A percentile compares a stretch with the other conserved stretches of the same genome.
These are phyloP conservation scores for Artomyces pyxidatus DNA, from an alignment of 768 basidiomycete genomes.

Conservation along the genomic window DNA sequence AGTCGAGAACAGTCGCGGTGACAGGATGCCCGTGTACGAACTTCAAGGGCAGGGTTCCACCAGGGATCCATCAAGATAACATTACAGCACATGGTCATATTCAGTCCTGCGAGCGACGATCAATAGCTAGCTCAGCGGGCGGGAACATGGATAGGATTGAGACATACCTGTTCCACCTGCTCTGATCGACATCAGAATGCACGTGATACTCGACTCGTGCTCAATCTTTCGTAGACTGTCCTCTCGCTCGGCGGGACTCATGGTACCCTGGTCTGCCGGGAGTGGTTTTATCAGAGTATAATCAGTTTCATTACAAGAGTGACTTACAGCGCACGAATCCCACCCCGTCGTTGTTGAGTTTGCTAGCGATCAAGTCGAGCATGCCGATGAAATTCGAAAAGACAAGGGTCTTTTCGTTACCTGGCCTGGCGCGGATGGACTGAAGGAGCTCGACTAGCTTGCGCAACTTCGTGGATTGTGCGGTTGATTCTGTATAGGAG, in stretches of 20 bases:
- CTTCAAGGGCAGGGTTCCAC: slow-evolving; percentile 88
- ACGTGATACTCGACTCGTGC: slow-evolving; percentile 43
- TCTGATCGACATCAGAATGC: slow-evolving; percentile 93
- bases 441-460: slow-evolving; percentile 67
- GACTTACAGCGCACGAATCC: slow-evolving; percentile 79
- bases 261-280: slow-evolving; percentile 88
- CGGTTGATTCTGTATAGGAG: too few relatives aligned
- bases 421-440: slow-evolving; percentile 39
- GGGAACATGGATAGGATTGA: too few relatives aligned
- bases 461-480: slow-evolving; percentile 76
- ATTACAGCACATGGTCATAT: slow-evolving; percentile 85
- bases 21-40: slow-evolving; percentile 27
- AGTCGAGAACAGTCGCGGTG: neutral
- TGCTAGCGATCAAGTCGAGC: slow-evolving; percentile 80
- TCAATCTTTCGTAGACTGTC: slow-evolving; percentile 64
- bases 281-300: too few relatives aligned
- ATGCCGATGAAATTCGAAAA: slow-evolving; percentile 87
- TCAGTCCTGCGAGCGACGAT: slow-evolving; percentile 68
- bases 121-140: too few relatives aligned
- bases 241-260: slow-evolving; percentile 68
- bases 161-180: slow-evolving; percentile 74
- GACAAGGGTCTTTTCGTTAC: slow-evolving; percentile 81
- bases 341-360: slow-evolving; percentile 57
- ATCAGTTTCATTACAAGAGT: neutral
- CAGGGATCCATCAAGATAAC: slow-evolving; percentile 88